A percentile compares a stretch with the other conserved stretches of the same genome.
These are phyloP conservation scores for Camelina hispida DNA, from an alignment of 345 rosid genomes.

Conservation along the genomic window DNA sequence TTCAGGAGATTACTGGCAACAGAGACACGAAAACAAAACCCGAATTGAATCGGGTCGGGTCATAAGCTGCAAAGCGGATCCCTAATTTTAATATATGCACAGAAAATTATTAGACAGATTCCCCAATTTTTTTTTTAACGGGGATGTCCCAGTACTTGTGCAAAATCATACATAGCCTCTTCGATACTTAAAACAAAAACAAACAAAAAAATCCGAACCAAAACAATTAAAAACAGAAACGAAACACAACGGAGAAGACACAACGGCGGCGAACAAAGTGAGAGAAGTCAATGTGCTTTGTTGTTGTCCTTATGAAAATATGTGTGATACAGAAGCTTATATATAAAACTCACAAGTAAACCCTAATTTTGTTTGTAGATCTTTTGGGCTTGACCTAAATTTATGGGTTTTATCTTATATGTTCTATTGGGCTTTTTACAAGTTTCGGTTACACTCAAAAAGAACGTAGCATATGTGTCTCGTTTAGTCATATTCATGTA, in stretches of 20 bases:
- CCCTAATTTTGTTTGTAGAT: conserved; percentile 11
- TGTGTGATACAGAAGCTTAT: not conserved
- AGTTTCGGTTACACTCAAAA: not conserved
- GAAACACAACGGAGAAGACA: not conserved
- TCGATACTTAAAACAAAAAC: not conserved
- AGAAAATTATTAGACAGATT: conserved; percentile 41
- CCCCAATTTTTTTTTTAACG: conserved; percentile 25
- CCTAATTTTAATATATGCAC: conserved; percentile 45
- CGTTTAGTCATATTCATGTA: too few species aligned
- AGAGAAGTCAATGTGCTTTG: too few species aligned
- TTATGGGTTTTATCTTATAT: not conserved
- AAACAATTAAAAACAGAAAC: not conserved
- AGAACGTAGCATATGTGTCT: not conserved
- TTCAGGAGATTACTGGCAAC: conserved; percentile 51
- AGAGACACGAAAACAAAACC: conserved; percentile 24
- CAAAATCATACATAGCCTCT: not conserved
- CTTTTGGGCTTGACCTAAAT: not conserved
- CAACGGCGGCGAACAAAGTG: not conserved
- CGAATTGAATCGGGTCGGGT: conserved; percentile 27
- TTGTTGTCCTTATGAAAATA: not conserved
- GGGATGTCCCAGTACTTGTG: conserved; percentile 51
- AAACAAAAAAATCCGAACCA: not conserved
- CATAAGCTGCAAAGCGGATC: conserved; percentile 49
- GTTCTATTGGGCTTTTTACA: not conserved
- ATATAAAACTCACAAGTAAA: conserved; percentile 8